Evolutionary conservation across 345 rosid genomes (phyloP).

Genomic region (Brassica rapa): DNA sequence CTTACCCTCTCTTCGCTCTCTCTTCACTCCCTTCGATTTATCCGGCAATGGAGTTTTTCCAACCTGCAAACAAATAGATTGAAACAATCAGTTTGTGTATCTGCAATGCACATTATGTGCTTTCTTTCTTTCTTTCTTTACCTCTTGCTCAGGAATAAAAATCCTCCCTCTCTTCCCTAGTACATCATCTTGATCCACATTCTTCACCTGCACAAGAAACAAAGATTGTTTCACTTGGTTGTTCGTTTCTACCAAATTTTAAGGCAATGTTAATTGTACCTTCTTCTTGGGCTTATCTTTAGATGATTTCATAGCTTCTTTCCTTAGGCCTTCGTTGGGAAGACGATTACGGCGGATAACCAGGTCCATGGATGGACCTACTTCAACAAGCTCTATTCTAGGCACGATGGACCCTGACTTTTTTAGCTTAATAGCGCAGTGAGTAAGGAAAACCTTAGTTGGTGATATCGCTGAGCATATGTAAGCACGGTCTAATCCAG

Average conservation of each 20-base stretch:
- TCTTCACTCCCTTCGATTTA: slow-evolving; percentile 85
- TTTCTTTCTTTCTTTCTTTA: slow-evolving; percentile 18
- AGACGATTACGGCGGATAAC: slow-evolving; percentile 85
- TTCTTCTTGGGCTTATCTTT: slow-evolving; percentile 84
- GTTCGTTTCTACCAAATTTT: background rate
- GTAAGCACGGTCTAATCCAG: slow-evolving; percentile 84
- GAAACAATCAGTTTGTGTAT: slow-evolving; percentile 1
- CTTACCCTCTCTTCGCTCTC: slow-evolving; percentile 89
- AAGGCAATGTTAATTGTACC: slow-evolving; percentile 39
- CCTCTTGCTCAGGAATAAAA: slow-evolving; percentile 94
- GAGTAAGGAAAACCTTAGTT: slow-evolving; percentile 63
- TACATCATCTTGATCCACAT: slow-evolving; percentile 65
- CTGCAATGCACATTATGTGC: background rate
- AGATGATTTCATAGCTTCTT: slow-evolving; percentile 82
- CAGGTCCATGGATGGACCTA: slow-evolving; percentile 95
- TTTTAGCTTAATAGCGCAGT: slow-evolving; percentile 83
- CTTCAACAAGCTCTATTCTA: slow-evolving; percentile 86
- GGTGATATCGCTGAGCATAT: slow-evolving; percentile 81
- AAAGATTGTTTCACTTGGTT: slow-evolving; percentile 1
- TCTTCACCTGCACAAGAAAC: slow-evolving; percentile 56
- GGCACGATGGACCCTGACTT: slow-evolving; percentile 90
- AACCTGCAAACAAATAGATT: slow-evolving; percentile 44
- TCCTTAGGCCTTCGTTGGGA: slow-evolving; percentile 70
- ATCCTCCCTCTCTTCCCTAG: slow-evolving; percentile 74
- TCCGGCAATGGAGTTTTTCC: slow-evolving; percentile 61